Conservation (phyloP, 768 basidiomycete genomes). For the Lentinula sp. region DNA sequence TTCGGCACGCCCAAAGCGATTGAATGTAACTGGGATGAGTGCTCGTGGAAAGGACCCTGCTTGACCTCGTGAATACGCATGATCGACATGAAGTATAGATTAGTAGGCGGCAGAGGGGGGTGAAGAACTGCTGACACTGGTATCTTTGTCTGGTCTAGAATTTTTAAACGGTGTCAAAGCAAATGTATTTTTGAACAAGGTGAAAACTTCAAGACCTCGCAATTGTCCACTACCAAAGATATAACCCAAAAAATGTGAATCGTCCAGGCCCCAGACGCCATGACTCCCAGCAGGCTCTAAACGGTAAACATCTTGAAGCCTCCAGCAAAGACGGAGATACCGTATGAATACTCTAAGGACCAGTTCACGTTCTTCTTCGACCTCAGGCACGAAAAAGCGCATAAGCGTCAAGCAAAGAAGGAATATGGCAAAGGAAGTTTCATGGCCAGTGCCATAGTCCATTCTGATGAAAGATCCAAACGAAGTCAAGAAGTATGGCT, state of each 20-base stretch:
- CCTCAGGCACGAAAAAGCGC: conserved; percentile 53
- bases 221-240: conserved; percentile 90
- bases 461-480: conserved; percentile 90
- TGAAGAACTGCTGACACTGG: conserved; percentile 61
- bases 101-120: conserved; percentile 54
- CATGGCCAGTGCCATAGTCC: conserved; percentile 97
- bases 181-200: neutral
- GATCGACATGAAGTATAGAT: conserved; percentile 78
- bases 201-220: conserved; percentile 41
- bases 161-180: conserved; percentile 7
- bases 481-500: conserved; percentile 73
- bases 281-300: conserved; percentile 97
- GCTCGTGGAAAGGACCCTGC: conserved; percentile 84
- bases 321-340: conserved; percentile 80
- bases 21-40: conserved; percentile 83
- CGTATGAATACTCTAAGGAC: conserved; percentile 63
- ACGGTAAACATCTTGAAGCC: conserved; percentile 80
- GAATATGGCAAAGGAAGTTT: conserved; percentile 81
- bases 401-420: conserved; percentile 67
- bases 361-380: conserved; percentile 55
- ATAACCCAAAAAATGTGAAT: conserved; percentile 85
- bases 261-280: conserved; percentile 97
- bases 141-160: conserved; percentile 54
- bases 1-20: conserved; percentile 85
- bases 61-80: conserved; percentile 78